phyloP scores from a whole-genome alignment of 495 filamentous ascomycete species.

The Tuber magnatum region DNA sequence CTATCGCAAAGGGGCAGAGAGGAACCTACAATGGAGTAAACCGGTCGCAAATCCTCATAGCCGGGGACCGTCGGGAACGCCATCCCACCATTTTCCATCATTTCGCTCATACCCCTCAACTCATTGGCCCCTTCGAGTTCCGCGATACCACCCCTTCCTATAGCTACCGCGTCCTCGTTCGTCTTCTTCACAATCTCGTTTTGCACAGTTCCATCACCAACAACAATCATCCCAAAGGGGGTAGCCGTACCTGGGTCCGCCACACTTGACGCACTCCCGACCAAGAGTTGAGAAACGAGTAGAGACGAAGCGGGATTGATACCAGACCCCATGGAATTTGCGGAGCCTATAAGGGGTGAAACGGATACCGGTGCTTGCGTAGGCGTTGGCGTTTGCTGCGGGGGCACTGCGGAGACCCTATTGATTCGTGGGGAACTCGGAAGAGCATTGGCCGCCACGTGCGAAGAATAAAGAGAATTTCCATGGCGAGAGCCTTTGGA shows the following conservation, averaged over 20 bases:
- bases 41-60: constrained; percentile 33
- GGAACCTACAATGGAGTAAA: constrained; percentile 40
- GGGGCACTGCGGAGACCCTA: constrained; percentile 16
- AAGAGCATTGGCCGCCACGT: constrained; percentile 15
- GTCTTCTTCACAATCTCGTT: constrained; percentile 21
- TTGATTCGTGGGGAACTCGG: constrained; percentile 24
- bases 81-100: constrained; percentile 19
- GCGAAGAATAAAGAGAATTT: constrained; percentile 16
- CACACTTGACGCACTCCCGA: constrained; percentile 14
- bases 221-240: constrained; percentile 36
- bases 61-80: constrained; percentile 29
- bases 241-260: constrained; percentile 9
- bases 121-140: constrained; percentile 15
- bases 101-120: constrained; percentile 1
- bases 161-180: constrained; percentile 20
- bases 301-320: constrained; percentile 16
- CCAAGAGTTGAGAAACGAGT: constrained; percentile 29
- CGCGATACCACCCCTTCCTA: constrained; percentile 20
- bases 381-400: constrained; percentile 14
- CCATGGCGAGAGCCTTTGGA: constrained; percentile 33
- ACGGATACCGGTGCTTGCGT: constrained; percentile 12
- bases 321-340: constrained; percentile 6
- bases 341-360: constrained; percentile 4
- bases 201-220: constrained; percentile 25
- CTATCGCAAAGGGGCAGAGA: constrained; percentile 7